phyloP scores from a whole-genome alignment of 2,329 filamentous ascomycete species.

The Phaeosphaeriaceae sp. region DNA sequence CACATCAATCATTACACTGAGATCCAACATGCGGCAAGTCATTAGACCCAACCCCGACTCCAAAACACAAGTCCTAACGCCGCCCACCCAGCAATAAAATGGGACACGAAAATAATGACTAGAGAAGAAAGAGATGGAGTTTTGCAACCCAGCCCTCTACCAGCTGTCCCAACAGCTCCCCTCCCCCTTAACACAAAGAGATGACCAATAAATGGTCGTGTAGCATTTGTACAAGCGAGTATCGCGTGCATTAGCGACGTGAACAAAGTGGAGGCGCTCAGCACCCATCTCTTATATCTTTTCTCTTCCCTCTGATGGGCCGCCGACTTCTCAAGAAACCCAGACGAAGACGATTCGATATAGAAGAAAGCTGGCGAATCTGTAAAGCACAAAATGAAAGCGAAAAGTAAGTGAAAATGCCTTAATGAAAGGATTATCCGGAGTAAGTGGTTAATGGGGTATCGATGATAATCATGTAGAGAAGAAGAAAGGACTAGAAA shows the following conservation, averaged over 20 bases:
- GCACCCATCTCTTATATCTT: slow-evolving; percentile 15
- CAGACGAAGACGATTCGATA: slow-evolving; percentile 30
- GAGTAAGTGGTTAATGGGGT: slow-evolving; percentile 19
- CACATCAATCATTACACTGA: slow-evolving; percentile 37
- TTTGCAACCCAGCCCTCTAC: background rate
- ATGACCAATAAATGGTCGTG: no score
- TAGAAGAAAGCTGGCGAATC: slow-evolving; percentile 23
- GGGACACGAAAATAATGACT: background rate
- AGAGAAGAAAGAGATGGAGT: background rate
- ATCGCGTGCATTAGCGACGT: no score
- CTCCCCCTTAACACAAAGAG: no score
- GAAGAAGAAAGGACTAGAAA: slow-evolving; percentile 37
- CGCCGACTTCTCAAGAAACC: slow-evolving; percentile 21
- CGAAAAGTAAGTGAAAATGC: slow-evolving; percentile 33
- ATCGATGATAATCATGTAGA: slow-evolving; percentile 26
- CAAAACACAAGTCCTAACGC: background rate
- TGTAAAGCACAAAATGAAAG: slow-evolving; percentile 30
- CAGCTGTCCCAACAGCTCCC: no score
- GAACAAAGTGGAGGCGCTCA: slow-evolving; percentile 15
- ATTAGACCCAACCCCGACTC: slow-evolving; percentile 3
- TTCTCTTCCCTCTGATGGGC: slow-evolving; percentile 9
- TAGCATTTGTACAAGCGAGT: background rate
- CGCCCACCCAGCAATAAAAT: background rate
- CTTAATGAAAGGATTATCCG: slow-evolving; percentile 16
- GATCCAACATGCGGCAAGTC: slow-evolving; percentile 15